Percentiles rank a stretch among this genome's conserved stretches.
Conservation (phyloP, 1,139 yeast genomes). For the Debaryomyces psychrophilus region DNA sequence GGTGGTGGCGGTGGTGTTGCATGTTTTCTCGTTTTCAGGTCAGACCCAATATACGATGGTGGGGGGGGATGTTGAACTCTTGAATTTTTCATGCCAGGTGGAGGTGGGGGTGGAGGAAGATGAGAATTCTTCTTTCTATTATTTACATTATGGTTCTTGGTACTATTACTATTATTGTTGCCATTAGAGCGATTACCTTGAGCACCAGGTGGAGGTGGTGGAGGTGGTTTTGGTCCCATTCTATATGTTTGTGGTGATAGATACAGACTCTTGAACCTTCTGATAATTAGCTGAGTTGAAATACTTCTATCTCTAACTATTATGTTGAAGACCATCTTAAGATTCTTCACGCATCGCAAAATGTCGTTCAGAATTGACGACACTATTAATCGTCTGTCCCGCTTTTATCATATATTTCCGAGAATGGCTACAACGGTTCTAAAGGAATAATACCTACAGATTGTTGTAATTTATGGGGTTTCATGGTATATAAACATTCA, state of each 20-base stretch:
- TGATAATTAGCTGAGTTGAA: not conserved
- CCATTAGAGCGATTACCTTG: constrained; percentile 11
- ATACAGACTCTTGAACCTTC: not conserved
- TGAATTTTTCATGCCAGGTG: constrained; percentile 10
- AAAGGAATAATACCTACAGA: not conserved
- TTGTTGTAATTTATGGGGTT: constrained; percentile 1
- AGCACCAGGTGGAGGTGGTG: constrained; percentile 33
- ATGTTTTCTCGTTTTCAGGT: constrained; percentile 12
- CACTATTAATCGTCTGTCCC: not conserved
- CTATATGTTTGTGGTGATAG: not conserved
- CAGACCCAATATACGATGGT: constrained; percentile 10
- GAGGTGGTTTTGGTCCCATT: constrained; percentile 36
- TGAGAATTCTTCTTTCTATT: constrained; percentile 10
- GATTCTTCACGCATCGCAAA: not conserved
- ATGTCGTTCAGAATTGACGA: not conserved
- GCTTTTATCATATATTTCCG: not conserved
- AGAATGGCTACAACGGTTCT: not conserved
- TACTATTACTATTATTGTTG: constrained; percentile 13
- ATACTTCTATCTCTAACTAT: not conserved
- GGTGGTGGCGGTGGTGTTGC: constrained; percentile 26
- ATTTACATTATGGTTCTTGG: constrained; percentile 6
- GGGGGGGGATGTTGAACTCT: constrained; percentile 18
- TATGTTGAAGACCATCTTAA: not conserved
- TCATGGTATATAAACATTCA: not conserved
- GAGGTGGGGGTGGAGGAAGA: constrained; percentile 19